A percentile compares a stretch with the other conserved stretches of the same genome.
These are phyloP conservation scores for Atkinsonella hypoxylon DNA, from an alignment of 2,329 filamentous ascomycete genomes.

Conservation along the genomic window DNA sequence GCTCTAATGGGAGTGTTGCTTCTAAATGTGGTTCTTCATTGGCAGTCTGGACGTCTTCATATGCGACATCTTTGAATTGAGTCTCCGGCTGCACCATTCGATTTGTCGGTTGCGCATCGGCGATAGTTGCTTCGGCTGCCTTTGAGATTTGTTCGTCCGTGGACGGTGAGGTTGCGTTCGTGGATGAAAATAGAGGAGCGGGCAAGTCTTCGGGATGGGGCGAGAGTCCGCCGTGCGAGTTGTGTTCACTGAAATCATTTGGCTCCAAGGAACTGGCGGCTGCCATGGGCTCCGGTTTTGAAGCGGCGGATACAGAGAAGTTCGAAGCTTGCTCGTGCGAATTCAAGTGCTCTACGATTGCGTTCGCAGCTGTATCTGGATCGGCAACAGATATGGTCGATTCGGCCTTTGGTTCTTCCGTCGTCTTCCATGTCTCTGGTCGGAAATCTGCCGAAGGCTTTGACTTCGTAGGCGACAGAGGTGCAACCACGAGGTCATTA, in stretches of 20 bases:
- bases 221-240: constrained; percentile 23
- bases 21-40: constrained; percentile 9
- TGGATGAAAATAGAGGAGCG: constrained; percentile 41
- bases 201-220: constrained; percentile 57
- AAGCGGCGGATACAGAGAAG: background rate
- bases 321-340: background rate
- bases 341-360: constrained; percentile 1
- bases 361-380: background rate
- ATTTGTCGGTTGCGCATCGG: constrained; percentile 3
- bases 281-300: constrained; percentile 10
- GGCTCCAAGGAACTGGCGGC: constrained; percentile 7
- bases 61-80: background rate
- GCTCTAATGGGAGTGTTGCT: constrained; percentile 25
- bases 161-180: background rate
- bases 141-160: background rate
- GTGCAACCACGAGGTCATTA: constrained; percentile 42
- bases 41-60: constrained; percentile 2
- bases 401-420: background rate
- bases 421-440: background rate
- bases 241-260: constrained; percentile 7
- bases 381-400: background rate
- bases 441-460: constrained; percentile 11
- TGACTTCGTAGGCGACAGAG: constrained; percentile 39
- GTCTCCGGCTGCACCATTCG: background rate
- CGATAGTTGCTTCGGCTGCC: background rate